phyloP scores from a whole-genome alignment of 2,329 filamentous ascomycete genomes.

The Stagonosporopsis rhizophila region DNA sequence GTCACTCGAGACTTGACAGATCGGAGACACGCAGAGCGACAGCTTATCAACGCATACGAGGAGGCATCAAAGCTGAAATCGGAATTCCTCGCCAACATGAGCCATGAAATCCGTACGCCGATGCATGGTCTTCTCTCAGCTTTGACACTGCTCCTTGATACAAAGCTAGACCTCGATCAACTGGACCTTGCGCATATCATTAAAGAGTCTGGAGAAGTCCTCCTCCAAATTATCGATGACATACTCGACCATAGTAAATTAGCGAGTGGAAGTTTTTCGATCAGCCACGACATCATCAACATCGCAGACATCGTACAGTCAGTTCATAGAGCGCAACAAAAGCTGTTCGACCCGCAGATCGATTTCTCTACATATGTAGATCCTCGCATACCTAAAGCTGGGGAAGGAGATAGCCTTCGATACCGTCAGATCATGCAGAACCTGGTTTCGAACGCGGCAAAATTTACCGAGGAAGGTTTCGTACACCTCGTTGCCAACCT shows the following conservation, averaged over 20 bases:
- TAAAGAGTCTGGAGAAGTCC: conserved; percentile 64
- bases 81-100: conserved; percentile 69
- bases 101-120: conserved; percentile 69
- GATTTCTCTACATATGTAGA: conserved; percentile 55
- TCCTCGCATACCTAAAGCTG: conserved; percentile 57
- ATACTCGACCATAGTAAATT: conserved; percentile 73
- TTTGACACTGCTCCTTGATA: conserved; percentile 64
- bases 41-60: conserved; percentile 64
- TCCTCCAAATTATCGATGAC: conserved; percentile 69
- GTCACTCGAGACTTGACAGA: conserved; percentile 66
- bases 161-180: conserved; percentile 61
- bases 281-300: conserved; percentile 61
- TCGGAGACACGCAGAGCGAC: conserved; percentile 62
- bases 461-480: conserved; percentile 66
- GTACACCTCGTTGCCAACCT: conserved; percentile 56
- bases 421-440: conserved; percentile 70
- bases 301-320: conserved; percentile 57
- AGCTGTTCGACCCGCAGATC: conserved; percentile 56
- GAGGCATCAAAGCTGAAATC: conserved; percentile 69
- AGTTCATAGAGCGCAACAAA: conserved; percentile 60
- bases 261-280: conserved; percentile 65
- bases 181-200: conserved; percentile 65
- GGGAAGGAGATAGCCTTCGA: conserved; percentile 65
- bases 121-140: conserved; percentile 69
- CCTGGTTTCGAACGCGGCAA: conserved; percentile 66